phyloP scores from a whole-genome alignment of 805 yeast species.

The Yarrowia deformans region DNA sequence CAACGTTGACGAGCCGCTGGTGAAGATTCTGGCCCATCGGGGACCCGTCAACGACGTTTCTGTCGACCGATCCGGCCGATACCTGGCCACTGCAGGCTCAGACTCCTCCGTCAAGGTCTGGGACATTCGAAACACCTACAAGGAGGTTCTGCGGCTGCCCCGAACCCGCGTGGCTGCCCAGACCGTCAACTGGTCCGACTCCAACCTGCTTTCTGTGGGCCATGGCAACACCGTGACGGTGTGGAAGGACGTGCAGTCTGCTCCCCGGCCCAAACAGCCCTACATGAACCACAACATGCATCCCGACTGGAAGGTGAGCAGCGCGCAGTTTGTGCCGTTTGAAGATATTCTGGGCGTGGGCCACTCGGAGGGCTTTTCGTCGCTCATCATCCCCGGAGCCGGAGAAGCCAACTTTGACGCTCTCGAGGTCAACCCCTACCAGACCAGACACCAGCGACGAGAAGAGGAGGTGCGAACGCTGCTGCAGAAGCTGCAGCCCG shows the following conservation, averaged over 20 bases:
- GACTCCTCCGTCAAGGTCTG: conserved; percentile 86
- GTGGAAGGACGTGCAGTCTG: conserved; percentile 83
- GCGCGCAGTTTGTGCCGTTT: conserved; percentile 82
- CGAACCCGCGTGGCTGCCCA: conserved; percentile 85
- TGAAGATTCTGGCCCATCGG: conserved; percentile 75
- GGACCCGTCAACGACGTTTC: conserved; percentile 91
- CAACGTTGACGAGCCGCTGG: conserved; percentile 82
- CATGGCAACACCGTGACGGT: conserved; percentile 96
- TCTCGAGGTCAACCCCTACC: conserved; percentile 89
- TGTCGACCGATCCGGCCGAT: conserved; percentile 87
- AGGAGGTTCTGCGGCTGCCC: conserved; percentile 68
- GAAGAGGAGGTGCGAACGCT: conserved; percentile 86
- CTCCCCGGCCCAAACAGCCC: conserved; percentile 56
- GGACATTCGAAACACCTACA: conserved; percentile 88
- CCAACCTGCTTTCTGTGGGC: conserved; percentile 85
- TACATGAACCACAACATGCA: conserved; percentile 84
- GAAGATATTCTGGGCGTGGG: conserved; percentile 97
- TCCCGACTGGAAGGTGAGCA: conserved; percentile 76
- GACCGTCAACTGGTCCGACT: conserved; percentile 80
- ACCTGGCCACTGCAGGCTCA: conserved; percentile 92
- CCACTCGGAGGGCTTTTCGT: conserved; percentile 76
- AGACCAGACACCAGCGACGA: conserved; percentile 90
- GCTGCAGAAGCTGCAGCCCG: conserved; percentile 88
- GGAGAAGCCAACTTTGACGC: conserved; percentile 99
- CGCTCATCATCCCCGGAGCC: conserved; percentile 92